Conservation (phyloP, 768 basidiomycete species). For the Cyclocybe cylindracea region DNA sequence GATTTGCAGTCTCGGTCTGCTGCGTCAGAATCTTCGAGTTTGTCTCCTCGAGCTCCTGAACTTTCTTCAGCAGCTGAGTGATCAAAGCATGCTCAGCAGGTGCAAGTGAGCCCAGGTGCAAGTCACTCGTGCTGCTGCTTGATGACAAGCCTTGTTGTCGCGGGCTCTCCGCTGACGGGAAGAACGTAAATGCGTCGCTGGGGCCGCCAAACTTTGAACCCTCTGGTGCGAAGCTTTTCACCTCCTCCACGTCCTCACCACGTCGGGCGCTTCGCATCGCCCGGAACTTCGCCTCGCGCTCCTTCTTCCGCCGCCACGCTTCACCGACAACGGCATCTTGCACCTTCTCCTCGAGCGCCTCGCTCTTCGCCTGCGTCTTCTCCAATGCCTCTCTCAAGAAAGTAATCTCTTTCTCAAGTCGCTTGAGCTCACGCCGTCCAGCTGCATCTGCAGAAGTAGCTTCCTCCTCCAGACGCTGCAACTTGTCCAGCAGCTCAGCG, state of each 20-base stretch:
- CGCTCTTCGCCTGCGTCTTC: slow-evolving; percentile 66
- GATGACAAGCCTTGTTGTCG: not conserved
- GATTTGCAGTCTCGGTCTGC: slow-evolving; percentile 60
- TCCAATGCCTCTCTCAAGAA: slow-evolving; percentile 76
- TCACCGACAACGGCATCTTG: slow-evolving; percentile 46
- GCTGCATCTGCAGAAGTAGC: slow-evolving; percentile 63
- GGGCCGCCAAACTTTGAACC: slow-evolving; percentile 42
- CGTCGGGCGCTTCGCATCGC: slow-evolving; percentile 46
- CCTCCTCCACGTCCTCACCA: slow-evolving; percentile 27
- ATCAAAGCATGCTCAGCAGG: slow-evolving; percentile 58
- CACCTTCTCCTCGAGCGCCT: slow-evolving; percentile 70
- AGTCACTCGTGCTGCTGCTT: not conserved
- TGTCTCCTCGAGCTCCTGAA: slow-evolving; percentile 74
- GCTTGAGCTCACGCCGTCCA: slow-evolving; percentile 68
- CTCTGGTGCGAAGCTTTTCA: slow-evolving; percentile 65
- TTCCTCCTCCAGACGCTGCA: slow-evolving; percentile 76
- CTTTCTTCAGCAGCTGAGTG: slow-evolving; percentile 72
- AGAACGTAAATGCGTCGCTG: slow-evolving; percentile 28
- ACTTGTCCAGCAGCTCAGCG: slow-evolving; percentile 71
- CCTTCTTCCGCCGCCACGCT: slow-evolving; percentile 46
- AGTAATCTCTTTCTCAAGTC: slow-evolving; percentile 81
- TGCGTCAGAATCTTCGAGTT: slow-evolving; percentile 67
- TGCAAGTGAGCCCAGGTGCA: slow-evolving; percentile 19
- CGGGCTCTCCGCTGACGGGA: slow-evolving; percentile 24
- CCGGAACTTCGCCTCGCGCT: slow-evolving; percentile 54